These are phyloP conservation scores for Sarcocystis neurona DNA, from an alignment of 169 alveolate species.

Conservation along the genomic window DNA sequence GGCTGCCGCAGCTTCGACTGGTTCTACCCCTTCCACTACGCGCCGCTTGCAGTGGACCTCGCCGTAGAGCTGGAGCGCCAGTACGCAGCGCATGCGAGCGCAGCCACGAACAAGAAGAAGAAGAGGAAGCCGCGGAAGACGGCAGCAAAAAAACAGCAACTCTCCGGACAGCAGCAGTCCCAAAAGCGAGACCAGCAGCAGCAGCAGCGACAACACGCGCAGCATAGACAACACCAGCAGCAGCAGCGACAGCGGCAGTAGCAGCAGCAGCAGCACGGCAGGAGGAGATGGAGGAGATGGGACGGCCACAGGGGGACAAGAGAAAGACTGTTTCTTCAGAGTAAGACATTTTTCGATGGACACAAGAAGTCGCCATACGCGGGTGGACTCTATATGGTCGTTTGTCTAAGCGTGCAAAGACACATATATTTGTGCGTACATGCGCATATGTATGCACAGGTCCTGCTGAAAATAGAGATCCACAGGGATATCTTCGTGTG, in stretches of 20 bases:
- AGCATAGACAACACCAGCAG: not conserved
- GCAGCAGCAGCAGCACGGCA: not conserved
- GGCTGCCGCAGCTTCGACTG: conserved; percentile 98
- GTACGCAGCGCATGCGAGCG: no score
- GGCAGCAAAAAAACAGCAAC: not conserved
- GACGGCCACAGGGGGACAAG: not conserved
- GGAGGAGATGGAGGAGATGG: not conserved
- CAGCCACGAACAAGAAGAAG: not conserved
- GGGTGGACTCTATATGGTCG: no score
- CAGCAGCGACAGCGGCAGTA: not conserved
- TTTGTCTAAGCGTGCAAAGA: no score
- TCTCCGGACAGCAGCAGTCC: no score
- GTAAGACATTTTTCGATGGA: no score
- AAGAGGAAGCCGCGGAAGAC: conserved; percentile 15
- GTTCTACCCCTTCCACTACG: conserved; percentile 98
- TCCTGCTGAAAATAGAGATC: no score
- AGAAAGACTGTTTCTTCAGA: not conserved
- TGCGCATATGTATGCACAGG: no score
- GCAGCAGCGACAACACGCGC: not conserved
- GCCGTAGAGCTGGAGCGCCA: not conserved
- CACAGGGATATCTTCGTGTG: no score
- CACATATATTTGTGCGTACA: no score
- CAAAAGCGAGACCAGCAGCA: not conserved
- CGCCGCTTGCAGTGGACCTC: conserved; percentile 79
- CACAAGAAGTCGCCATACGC: no score